Evolutionary conservation across 148 eudicot genomes (phyloP).

Genomic region (Linanthus parryae): DNA sequence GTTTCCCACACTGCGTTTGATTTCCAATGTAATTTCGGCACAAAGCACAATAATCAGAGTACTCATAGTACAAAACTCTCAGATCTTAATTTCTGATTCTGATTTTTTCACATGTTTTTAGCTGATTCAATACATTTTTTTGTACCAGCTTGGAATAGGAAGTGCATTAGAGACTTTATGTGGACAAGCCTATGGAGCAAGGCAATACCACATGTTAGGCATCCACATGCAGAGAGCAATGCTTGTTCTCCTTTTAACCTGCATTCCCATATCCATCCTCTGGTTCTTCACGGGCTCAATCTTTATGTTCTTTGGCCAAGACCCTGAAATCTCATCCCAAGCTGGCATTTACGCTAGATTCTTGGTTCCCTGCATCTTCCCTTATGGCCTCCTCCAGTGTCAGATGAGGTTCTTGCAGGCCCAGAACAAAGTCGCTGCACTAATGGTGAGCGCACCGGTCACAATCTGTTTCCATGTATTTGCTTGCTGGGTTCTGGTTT

Average conservation of each 20-base stretch:
- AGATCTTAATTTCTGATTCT: no score
- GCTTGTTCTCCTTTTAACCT: slow-evolving; percentile 19
- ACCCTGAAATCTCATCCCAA: slow-evolving; percentile 27
- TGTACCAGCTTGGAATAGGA: slow-evolving; percentile 55
- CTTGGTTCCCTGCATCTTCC: slow-evolving; percentile 47
- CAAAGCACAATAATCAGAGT: no score
- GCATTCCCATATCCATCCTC: slow-evolving; percentile 26
- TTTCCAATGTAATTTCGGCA: no score
- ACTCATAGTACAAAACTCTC: no score
- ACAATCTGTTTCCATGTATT: slow-evolving; percentile 29
- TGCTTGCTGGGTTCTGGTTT: slow-evolving; percentile 36
- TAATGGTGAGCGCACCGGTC: slow-evolving; percentile 30
- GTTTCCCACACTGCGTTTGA: no score
- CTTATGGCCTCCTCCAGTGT: slow-evolving; percentile 42
- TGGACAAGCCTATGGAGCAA: slow-evolving; percentile 49
- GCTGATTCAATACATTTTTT: no score
- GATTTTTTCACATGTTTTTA: no score
- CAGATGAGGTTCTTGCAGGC: slow-evolving; percentile 42
- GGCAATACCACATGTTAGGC: slow-evolving; percentile 40
- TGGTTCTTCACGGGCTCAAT: slow-evolving; percentile 32
- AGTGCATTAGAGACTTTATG: slow-evolving; percentile 47
- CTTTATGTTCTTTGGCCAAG: slow-evolving; percentile 29
- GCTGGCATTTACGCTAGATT: slow-evolving; percentile 35
- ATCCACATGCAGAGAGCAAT: slow-evolving; percentile 35
- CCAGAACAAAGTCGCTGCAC: slow-evolving; percentile 31